Conservation (phyloP, 2,329 filamentous ascomycete genomes). For the Pseudogymnoascus sp. region DNA sequence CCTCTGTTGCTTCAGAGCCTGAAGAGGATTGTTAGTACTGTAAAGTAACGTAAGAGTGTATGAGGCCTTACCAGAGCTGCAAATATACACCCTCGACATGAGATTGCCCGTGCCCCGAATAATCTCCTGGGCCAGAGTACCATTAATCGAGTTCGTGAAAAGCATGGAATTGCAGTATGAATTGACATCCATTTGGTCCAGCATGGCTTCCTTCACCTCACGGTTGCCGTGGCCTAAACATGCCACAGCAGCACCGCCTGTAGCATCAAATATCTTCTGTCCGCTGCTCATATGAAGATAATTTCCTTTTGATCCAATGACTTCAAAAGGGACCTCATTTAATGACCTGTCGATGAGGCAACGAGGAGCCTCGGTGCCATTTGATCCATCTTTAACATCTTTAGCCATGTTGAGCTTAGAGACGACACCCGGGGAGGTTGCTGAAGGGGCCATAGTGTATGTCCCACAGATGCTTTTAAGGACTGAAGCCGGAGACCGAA, state of each 20-base stretch:
- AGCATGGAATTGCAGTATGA: slow-evolving; percentile 52
- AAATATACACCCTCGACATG: slow-evolving; percentile 48
- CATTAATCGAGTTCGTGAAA: slow-evolving; percentile 46
- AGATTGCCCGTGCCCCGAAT: slow-evolving; percentile 34
- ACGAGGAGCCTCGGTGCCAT: not conserved
- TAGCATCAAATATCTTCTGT: slow-evolving; percentile 60
- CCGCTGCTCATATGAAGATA: slow-evolving; percentile 34
- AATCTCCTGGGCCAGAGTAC: slow-evolving; percentile 38
- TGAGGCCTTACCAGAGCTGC: slow-evolving; percentile 43
- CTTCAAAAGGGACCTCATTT: slow-evolving; percentile 23
- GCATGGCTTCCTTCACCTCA: slow-evolving; percentile 52
- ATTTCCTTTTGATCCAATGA: slow-evolving; percentile 22
- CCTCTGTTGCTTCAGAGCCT: slow-evolving; percentile 64
- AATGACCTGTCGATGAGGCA: slow-evolving; percentile 23
- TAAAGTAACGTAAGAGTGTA: not conserved
- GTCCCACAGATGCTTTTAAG: not conserved
- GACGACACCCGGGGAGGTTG: not conserved
- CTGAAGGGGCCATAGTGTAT: not conserved
- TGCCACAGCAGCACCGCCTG: slow-evolving; percentile 64
- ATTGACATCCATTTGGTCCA: slow-evolving; percentile 46
- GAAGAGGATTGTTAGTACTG: slow-evolving; percentile 12
- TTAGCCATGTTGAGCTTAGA: not conserved
- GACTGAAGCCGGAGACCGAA: not conserved
- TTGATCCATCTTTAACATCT: not conserved
- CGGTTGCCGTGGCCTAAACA: slow-evolving; percentile 61